Base-by-base conservation (phyloP, 176 grass and related monocot species). In the Ampelocalamus luodianensis region DNA sequence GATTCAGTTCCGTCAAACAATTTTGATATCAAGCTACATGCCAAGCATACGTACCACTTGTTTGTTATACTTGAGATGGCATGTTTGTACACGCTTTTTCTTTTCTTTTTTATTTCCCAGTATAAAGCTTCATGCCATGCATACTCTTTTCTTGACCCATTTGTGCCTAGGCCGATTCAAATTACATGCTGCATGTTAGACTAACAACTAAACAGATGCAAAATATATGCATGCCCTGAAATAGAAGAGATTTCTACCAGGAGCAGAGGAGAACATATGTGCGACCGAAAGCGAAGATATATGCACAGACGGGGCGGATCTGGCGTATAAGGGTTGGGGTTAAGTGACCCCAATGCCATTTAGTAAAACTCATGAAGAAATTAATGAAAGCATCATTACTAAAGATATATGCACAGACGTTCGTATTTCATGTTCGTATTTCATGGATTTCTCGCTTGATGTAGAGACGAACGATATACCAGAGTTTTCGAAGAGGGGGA, bases 1-100 rank as follows among this genome's bases (percentile, higher is more conserved):
- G 68, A 17, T 44, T n/a, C 68, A 20, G 18, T 79, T 75, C 61
- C 74, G 80, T 91, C 75, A 9, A 56, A 48, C 54, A 37, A 37
- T 79, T 83, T 79, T n/a, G 68, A 55, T 66, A 22, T 80, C 23
- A 4, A 32, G 77, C 73, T 78, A 26, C 46, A 40, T 22, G 70
- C 0, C 84, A 42, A 46, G 39, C 59, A 6, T 26, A 23, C 59
- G 66, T 86, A 61, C 48, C 27, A 60, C 65, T 22, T 12, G 40
- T 80, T 68, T 48, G 59, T 46, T 71, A 56, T 6, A 2, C 36
- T 44, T 9, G 39, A 23, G 7, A 61, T 18, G 49, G 61, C 72
- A 54, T 74, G 10, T 15, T 26, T 37, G 9, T 15, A 3, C 8
- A 89, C 42, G 51, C 77, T 10, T 53, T 20, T 6, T 43, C 0